These are phyloP conservation scores for Arthrobotrys sphaeroides DNA, from an alignment of 2,329 filamentous ascomycete species.

Conservation along the genomic window DNA sequence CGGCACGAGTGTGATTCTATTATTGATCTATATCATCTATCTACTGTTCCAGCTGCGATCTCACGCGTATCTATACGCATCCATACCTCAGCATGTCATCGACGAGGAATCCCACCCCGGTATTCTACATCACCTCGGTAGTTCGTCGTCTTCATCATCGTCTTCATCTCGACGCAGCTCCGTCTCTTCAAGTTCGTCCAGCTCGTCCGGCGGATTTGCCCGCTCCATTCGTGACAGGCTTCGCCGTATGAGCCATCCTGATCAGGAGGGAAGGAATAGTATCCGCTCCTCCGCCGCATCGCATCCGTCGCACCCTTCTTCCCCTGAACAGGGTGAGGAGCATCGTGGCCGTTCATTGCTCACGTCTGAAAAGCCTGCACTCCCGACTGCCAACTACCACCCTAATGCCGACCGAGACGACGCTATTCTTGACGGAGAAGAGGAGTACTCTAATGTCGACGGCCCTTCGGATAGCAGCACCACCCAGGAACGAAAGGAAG, in stretches of 20 bases:
- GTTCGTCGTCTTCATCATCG: constrained; percentile 57
- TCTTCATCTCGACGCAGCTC: constrained; percentile 61
- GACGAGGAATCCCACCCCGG: constrained; percentile 90
- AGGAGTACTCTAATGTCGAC: constrained; percentile 4
- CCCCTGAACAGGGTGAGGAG: constrained; percentile 19
- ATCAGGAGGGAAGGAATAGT: constrained; percentile 41
- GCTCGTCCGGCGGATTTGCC: constrained; percentile 55
- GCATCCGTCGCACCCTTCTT: constrained; percentile 26
- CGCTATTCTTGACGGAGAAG: constrained; percentile 35
- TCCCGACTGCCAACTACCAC: neutral
- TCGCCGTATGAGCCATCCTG: constrained; percentile 47
- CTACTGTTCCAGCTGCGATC: constrained; percentile 92
- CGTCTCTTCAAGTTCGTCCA: constrained; percentile 68
- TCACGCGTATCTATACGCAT: constrained; percentile 82
- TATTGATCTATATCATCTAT: constrained; percentile 84
- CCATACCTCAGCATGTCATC: constrained; percentile 89
- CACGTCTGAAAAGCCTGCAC: constrained; percentile 22
- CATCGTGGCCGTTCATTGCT: constrained; percentile 38
- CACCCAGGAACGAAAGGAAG: constrained; percentile 9
- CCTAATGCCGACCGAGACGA: constrained; percentile 11
- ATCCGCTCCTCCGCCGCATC: constrained; percentile 38
- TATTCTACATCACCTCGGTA: constrained; percentile 70
- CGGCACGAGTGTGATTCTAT: constrained; percentile 79
- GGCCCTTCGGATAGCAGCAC: constrained; percentile 14
- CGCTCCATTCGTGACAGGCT: constrained; percentile 50